These are phyloP conservation scores for Phytophthora cactorum DNA, from an alignment of 352 stramenopile species.

Conservation along the genomic window DNA sequence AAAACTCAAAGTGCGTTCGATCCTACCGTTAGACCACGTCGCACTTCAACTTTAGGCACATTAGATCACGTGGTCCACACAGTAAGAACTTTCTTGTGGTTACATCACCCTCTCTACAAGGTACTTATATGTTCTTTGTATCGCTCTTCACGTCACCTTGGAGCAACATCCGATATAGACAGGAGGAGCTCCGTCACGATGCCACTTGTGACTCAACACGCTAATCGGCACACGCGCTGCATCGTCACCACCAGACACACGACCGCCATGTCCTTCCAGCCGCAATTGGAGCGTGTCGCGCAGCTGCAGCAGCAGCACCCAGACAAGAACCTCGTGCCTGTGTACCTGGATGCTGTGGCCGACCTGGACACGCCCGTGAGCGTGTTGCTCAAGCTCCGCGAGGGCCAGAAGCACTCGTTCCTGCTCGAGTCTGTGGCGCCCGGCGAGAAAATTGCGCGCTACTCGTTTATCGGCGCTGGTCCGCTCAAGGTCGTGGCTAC, in stretches of 20 bases:
- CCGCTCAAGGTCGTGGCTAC: conserved; percentile 82
- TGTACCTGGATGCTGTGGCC: conserved; percentile 85
- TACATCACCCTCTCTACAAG: conserved; percentile 17
- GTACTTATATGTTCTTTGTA: conserved; percentile 7
- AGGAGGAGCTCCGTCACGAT: background rate
- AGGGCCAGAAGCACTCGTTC: conserved; percentile 83
- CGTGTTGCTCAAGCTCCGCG: conserved; percentile 87
- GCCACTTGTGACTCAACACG: conserved; percentile 16
- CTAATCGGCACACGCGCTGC: conserved; percentile 1
- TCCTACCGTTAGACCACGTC: conserved; percentile 1
- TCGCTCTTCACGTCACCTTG: conserved; percentile 9
- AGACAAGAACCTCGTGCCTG: conserved; percentile 87
- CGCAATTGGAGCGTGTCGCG: conserved; percentile 65
- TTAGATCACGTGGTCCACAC: conserved; percentile 4
- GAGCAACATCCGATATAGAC: conserved; percentile 6
- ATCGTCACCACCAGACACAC: background rate
- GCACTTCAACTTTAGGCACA: conserved; percentile 1
- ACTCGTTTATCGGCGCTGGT: conserved; percentile 89
- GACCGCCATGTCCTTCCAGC: conserved; percentile 60
- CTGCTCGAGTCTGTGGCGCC: conserved; percentile 87
- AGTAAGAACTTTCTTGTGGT: conserved; percentile 20
- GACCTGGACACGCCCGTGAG: conserved; percentile 91
- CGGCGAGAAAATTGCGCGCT: conserved; percentile 88
- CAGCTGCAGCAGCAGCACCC: conserved; percentile 66
- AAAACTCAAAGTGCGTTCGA: background rate